These are phyloP conservation scores for Catharanthus roseus DNA, from an alignment of 257 asterid genomes.

Conservation along the genomic window DNA sequence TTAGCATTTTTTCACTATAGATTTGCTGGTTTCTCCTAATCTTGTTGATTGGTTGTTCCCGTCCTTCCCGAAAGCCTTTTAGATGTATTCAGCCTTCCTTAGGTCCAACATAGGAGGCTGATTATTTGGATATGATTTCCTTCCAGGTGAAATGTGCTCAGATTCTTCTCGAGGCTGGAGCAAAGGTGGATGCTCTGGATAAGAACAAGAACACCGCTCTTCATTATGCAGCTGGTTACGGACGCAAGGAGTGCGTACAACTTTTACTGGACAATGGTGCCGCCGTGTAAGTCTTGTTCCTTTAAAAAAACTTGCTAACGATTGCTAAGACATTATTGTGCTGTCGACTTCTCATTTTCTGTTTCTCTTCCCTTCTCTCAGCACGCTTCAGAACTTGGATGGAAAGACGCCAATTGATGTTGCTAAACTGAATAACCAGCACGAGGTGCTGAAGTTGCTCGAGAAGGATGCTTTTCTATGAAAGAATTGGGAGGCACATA, in stretches of 20 bases:
- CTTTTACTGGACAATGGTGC: slow-evolving; percentile 91
- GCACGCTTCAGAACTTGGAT: slow-evolving; percentile 95
- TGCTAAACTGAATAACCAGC: slow-evolving; percentile 85
- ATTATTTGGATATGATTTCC: neutral
- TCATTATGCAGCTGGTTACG: slow-evolving; percentile 98
- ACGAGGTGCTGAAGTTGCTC: slow-evolving; percentile 75
- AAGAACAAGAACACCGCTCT: slow-evolving; percentile 98
- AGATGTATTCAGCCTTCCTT: neutral
- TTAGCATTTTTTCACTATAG: neutral
- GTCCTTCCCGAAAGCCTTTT: neutral
- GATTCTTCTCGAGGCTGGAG: slow-evolving; percentile 91
- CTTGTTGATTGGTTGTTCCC: neutral
- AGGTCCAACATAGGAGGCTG: slow-evolving; percentile 9
- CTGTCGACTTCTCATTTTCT: neutral
- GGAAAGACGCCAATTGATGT: slow-evolving; percentile 97
- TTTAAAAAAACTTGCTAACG: neutral
- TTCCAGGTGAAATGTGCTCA: slow-evolving; percentile 83
- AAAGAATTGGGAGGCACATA: neutral
- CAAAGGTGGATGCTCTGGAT: slow-evolving; percentile 91
- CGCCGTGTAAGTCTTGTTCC: slow-evolving; percentile 70
- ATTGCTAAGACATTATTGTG: neutral
- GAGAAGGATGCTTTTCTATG: slow-evolving; percentile 96
- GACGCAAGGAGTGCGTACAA: slow-evolving; percentile 92
- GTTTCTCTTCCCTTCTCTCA: slow-evolving; percentile 20
- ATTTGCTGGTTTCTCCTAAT: neutral